phyloP scores from a whole-genome alignment of 306 rosid genomes.

The Sicyos edulis region DNA sequence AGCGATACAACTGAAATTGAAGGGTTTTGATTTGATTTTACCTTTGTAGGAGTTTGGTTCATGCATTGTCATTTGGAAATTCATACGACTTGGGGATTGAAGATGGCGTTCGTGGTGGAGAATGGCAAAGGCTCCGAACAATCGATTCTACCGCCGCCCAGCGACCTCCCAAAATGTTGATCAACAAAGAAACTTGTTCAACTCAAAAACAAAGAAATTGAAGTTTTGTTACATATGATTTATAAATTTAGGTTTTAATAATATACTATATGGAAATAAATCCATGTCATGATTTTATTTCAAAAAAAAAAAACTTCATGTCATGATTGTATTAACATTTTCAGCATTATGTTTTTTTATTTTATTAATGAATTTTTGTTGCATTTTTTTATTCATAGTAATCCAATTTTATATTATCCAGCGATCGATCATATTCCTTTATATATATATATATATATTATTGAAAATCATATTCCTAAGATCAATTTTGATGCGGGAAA shows the following conservation, averaged over 20 bases:
- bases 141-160: slow-evolving; percentile 71
- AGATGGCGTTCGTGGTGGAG: slow-evolving; percentile 94
- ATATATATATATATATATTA: no score
- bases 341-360: no score
- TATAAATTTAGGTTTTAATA: background rate
- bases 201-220: background rate
- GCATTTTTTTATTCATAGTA: no score
- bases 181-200: background rate
- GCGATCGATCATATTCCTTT: no score
- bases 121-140: slow-evolving; percentile 72
- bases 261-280: background rate
- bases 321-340: no score
- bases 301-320: no score
- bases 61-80: slow-evolving; percentile 87
- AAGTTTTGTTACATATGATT: background rate
- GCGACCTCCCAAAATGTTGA: slow-evolving; percentile 81
- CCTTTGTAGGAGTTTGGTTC: slow-evolving; percentile 75
- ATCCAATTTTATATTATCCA: no score
- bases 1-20: background rate
- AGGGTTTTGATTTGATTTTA: background rate
- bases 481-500: no score
- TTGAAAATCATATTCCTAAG: no score
- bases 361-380: no score
- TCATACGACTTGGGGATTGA: slow-evolving; percentile 91
- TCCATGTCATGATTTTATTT: background rate